Evolutionary conservation across 306 rosid species (phyloP), one percentile per base, ranked within the genome.

Genomic region (Betula pendula): DNA sequence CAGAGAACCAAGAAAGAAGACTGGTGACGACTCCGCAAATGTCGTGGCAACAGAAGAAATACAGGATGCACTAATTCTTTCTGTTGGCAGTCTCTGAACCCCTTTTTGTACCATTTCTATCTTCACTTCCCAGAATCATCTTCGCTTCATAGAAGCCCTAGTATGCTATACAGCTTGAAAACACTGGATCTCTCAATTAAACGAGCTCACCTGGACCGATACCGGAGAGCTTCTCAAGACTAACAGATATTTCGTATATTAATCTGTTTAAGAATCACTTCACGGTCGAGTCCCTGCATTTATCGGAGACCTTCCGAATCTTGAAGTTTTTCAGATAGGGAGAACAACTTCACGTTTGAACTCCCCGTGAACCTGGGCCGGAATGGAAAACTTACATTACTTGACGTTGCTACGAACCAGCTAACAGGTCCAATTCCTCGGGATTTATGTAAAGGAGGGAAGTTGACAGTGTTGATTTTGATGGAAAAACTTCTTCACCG

Each of bases 291-390:
- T 94, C 8, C 98, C 96, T 0, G 33, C 75, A 6, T 89, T 87
- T 78, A 51, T 94, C 6, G 95, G 95, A 0, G 93, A 90, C 11
- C 88, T 88, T 76, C 93, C 93, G 0, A 75, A 88, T 40, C 84
- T 92, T 0, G 88, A 90, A 69, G 82, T 79, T 2, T 68, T 94
- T 76, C 93, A 94, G 82, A 25, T 92, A 13, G 98, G 98, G 93
- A 65, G 11, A 92, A 94, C 84, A 87, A 94, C 69, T 92, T 92
- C 80, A 87, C 95, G 9, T 81, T 70, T 33, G 77, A 80, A 42
- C 87, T 94, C 16, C 98, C 98, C 0, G 77, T 69, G 51, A 92
- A 82, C 67, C 84, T 94, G 0, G 98, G 98, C 0, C 76, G 77
- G 0, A 94, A 87, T 17, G 93, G 96, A 0, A 85, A 55, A 67